phyloP scores from a whole-genome alignment of 1,139 yeast species.

The Taphrina sp. region DNA sequence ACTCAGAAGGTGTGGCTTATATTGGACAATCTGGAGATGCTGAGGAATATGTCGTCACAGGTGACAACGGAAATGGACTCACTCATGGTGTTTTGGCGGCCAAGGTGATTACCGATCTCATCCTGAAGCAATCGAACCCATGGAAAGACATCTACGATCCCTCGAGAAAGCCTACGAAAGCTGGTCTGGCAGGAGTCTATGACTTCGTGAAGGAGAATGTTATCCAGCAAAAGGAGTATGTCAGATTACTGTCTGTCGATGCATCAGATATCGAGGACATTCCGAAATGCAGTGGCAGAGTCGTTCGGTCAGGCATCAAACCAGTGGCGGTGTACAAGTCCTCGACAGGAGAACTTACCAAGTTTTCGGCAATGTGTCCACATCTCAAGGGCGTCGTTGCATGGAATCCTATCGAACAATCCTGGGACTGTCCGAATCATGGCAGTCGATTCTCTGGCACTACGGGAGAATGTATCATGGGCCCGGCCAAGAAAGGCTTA shows the following conservation, averaged over 20 bases:
- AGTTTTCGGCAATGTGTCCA: constrained; percentile 26
- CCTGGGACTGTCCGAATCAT: constrained; percentile 24
- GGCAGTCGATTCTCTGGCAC: constrained; percentile 21
- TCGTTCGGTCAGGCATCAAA: constrained; percentile 14
- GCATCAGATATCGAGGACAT: constrained; percentile 17
- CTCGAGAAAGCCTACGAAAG: constrained; percentile 2
- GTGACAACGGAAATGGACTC: constrained; percentile 30
- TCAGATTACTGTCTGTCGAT: background rate
- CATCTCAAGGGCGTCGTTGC: constrained; percentile 28
- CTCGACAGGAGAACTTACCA: constrained; percentile 3
- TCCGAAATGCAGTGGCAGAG: constrained; percentile 5
- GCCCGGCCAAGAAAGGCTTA: constrained; percentile 19
- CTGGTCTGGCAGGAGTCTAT: constrained; percentile 2
- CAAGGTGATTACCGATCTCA: constrained; percentile 5
- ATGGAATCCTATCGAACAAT: constrained; percentile 16
- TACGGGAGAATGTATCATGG: constrained; percentile 18
- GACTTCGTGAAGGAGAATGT: constrained; percentile 19
- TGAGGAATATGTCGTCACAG: constrained; percentile 19
- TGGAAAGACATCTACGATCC: constrained; percentile 13
- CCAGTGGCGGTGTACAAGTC: constrained; percentile 27
- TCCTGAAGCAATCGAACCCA: background rate
- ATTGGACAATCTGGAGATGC: constrained; percentile 19
- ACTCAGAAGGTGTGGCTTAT: constrained; percentile 19
- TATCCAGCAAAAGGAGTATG: constrained; percentile 17
- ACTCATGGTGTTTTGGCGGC: constrained; percentile 26